Conservation (phyloP, 495 filamentous ascomycete genomes). For the Aspergillus kassunensis region DNA sequence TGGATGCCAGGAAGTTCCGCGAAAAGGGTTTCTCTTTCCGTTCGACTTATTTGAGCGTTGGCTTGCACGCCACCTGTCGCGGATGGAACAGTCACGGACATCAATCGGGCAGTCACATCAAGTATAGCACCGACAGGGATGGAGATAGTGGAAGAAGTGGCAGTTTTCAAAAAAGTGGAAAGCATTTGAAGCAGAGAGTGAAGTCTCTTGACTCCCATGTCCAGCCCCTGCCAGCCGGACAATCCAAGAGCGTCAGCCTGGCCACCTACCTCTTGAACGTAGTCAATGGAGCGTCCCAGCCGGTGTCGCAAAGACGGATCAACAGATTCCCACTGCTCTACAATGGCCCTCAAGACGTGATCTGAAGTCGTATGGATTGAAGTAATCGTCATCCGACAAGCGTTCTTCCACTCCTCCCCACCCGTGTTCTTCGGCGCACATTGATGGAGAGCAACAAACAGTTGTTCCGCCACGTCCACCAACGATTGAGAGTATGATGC, state of each 20-base stretch:
- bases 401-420: constrained; percentile 67
- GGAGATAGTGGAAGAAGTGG: constrained; percentile 56
- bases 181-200: constrained; percentile 54
- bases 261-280: constrained; percentile 37
- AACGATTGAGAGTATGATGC: constrained; percentile 43
- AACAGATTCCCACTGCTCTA: constrained; percentile 73
- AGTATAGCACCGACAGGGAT: constrained; percentile 62
- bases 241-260: constrained; percentile 48
- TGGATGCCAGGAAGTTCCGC: constrained; percentile 69
- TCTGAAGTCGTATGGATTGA: constrained; percentile 65
- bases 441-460: constrained; percentile 66
- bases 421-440: constrained; percentile 71
- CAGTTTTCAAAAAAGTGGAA: constrained; percentile 50
- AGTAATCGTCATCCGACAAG: constrained; percentile 53
- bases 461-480: constrained; percentile 48
- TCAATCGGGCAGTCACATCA: constrained; percentile 63
- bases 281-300: constrained; percentile 23
- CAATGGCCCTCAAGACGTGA: constrained; percentile 67
- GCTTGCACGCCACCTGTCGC: constrained; percentile 40
- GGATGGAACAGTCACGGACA: constrained; percentile 59
- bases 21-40: constrained; percentile 75
- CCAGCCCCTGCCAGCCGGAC: constrained; percentile 65
- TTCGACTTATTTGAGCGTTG: constrained; percentile 66
- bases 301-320: constrained; percentile 26
- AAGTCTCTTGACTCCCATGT: constrained; percentile 65